Evolutionary conservation across 1,284 basidiomycete genomes (phyloP).

Genomic region (Ganoderma leucocontextum): DNA sequence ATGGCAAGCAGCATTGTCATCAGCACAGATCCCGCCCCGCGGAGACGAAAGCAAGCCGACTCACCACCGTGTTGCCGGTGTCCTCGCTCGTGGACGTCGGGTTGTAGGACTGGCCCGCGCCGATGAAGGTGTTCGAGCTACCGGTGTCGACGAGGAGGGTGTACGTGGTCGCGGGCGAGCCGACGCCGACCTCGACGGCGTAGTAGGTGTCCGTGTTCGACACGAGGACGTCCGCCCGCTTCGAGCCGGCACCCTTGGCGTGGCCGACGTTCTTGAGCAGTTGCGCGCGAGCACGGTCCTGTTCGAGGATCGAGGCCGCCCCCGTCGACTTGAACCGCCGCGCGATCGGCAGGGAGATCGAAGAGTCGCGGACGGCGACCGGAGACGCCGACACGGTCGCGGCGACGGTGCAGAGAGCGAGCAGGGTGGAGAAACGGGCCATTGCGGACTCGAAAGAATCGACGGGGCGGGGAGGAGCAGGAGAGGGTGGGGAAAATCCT

Average conservation of each 20-base stretch:
- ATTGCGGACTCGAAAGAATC: neutral
- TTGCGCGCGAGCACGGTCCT: conserved; percentile 35
- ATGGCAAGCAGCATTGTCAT: conserved; percentile 2
- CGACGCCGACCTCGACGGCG: conserved; percentile 31
- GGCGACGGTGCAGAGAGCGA: neutral
- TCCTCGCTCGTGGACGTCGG: conserved; percentile 52
- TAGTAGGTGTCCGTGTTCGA: conserved; percentile 35
- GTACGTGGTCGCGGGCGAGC: conserved; percentile 34
- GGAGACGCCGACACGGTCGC: neutral
- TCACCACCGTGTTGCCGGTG: conserved; percentile 17
- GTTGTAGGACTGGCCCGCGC: conserved; percentile 48
- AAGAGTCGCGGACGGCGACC: neutral
- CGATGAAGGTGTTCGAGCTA: conserved; percentile 67
- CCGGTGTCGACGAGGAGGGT: conserved; percentile 29
- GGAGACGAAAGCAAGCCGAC: neutral
- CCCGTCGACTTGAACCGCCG: conserved; percentile 37
- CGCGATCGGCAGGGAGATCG: conserved; percentile 34
- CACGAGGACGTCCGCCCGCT: conserved; percentile 8
- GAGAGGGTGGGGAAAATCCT: neutral
- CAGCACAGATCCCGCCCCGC: neutral
- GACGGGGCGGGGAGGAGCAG: neutral
- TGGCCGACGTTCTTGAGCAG: conserved; percentile 32
- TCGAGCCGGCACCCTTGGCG: conserved; percentile 28
- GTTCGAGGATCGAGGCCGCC: conserved; percentile 29
- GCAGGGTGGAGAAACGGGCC: neutral